phyloP scores from a whole-genome alignment of 805 yeast species.

The Hanseniaspora taiwanica region DNA sequence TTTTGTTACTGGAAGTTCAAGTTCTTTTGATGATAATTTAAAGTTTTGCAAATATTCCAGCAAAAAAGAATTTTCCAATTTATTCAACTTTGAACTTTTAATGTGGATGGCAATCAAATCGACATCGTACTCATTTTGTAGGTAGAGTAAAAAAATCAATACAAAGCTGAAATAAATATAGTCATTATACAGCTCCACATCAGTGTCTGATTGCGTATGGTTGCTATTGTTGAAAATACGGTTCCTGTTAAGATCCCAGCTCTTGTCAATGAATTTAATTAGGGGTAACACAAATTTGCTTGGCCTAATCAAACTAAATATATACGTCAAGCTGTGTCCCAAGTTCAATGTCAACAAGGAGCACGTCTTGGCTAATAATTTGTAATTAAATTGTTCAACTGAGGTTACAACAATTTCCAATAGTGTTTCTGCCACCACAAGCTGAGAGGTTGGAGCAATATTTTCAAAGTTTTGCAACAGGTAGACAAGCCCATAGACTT shows the following conservation, averaged over 20 bases:
- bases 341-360: conserved; percentile 35
- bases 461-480: conserved; percentile 34
- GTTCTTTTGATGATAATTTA: conserved; percentile 14
- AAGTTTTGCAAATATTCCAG: conserved; percentile 17
- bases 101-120: conserved; percentile 18
- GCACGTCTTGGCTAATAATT: conserved; percentile 37
- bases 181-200: conserved; percentile 47
- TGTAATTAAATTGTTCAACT: conserved; percentile 27
- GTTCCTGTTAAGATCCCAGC: conserved; percentile 16
- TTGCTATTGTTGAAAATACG: conserved; percentile 13
- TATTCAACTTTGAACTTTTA: conserved; percentile 9
- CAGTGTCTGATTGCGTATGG: conserved; percentile 32
- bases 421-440: conserved; percentile 29
- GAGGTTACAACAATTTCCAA: conserved; percentile 24
- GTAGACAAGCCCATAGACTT: conserved; percentile 31
- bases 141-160: conserved; percentile 31
- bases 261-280: conserved; percentile 38
- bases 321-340: conserved; percentile 27
- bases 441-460: conserved; percentile 34
- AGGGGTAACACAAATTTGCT: conserved; percentile 29
- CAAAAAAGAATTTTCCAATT: conserved; percentile 19
- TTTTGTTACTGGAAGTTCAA: conserved; percentile 15
- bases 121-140: conserved; percentile 28
- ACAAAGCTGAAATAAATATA: conserved; percentile 59
- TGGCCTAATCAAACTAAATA: conserved; percentile 35